Evolutionary conservation across 2,329 filamentous ascomycete species (phyloP), one percentile per base, ranked within the genome.

Genomic region (Orbilia ellipsospora): DNA sequence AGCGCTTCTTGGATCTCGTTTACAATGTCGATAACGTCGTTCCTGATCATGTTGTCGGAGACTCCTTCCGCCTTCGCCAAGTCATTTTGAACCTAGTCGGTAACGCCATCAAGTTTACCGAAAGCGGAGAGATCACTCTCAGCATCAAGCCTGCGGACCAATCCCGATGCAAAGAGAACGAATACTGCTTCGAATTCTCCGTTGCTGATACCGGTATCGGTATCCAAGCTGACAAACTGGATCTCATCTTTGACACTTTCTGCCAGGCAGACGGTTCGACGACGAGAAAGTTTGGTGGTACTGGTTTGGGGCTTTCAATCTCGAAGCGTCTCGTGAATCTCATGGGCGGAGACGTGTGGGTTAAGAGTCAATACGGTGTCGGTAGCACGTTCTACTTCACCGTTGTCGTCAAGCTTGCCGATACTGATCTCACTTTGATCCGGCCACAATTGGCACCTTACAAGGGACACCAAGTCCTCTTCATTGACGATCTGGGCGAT

Each of bases 51-150:
- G 93, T 98, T 48, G 90, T 97, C 77, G 95, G 95, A 77, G 95
- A 99, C 82, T 96, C 94, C 0, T 98, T 97, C 90, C 91, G 95
- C 83, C 85, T 98, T 68, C 90, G 94, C 77, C 95, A 99, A 83
- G 96, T 99, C 80, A 97, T 98, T 77, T 87, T 98, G 69, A 99
- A 99, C 83, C 85, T 99, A 68, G 94, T 98, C 64, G 95, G 95
- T 81, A 99, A 99, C 80, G 94, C 95, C 66, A 97, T 99, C 86
- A 99, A 99, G 82, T 99, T 99, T 82, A 98, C 95, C 2, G 94
- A 98, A 83, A 91, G 96, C 80, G 95, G 95, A 77, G 93, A 97
- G 82, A 95, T 99, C 80, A 96, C 94, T 82, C 88, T 98, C 63
- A 93, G 91, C n/a, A 97, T 98, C 79, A 89, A 90, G 80, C 86